Base-by-base conservation (phyloP, 202 grass and related monocot genomes). In the Zoysia matrella region DNA sequence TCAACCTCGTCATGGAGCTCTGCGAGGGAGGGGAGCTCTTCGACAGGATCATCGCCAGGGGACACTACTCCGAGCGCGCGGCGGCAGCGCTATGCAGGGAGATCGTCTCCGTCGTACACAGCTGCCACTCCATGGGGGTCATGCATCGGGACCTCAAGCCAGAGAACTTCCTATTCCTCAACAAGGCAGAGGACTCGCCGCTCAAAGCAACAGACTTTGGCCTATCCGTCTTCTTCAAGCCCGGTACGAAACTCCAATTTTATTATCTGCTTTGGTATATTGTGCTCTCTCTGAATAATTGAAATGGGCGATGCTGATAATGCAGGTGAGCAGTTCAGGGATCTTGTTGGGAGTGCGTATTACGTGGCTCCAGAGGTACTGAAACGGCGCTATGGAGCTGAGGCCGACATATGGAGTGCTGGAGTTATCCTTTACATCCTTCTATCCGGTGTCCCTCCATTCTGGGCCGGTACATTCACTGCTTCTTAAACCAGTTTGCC, bases 11-110 rank as follows among this genome's bases (percentile, higher is more conserved):
- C 65, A 99, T 99, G 96, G 96, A 99, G 86, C 84, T 99, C 69
- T 99, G 96, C 74, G 93, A 99, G 90, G 96, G 96, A 16, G 96
- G 96, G 13, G 96, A 99, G 91, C 87, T 99, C 36, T 99, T 99
- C 83, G 93, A 99, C 80, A 81, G 93, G 48, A 99, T 99, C 89
- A 96, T 99, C 65, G 80, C 93, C 12, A 84, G 74, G 78, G 96
- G 96, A 0, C 96, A 99, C 83, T 99, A 99, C 87, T 89, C 96
- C 65, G 96, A 99, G 88, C 91, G 96, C 22, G 96, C 93, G 1
- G 96, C 96, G 3, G 96, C 96, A 7, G 72, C 78, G 52, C 73
- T 99, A 45, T 99, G 93, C 89, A 10, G 60, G 8, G 30, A 39
- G 30, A 92, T 93, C 22, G 90, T 93, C 47, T 80, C 84, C 14